Evolutionary conservation across 352 stramenopile genomes (phyloP).

Genomic region (Phytophthora melonis): DNA sequence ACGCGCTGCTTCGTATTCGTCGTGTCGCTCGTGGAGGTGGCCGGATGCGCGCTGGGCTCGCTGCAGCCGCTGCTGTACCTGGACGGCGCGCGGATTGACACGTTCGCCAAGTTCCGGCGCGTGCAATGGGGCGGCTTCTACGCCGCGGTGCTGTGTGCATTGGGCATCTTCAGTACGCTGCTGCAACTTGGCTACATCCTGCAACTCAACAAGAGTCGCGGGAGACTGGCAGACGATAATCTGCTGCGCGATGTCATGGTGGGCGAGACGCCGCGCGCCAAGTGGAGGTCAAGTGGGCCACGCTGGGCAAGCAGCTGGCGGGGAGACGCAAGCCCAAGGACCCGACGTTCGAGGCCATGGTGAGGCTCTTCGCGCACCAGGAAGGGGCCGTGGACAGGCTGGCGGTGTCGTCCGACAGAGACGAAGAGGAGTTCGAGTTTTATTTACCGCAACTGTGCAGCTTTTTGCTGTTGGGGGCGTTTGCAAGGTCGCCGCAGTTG

Average conservation of each 20-base stretch:
- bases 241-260: slow-evolving; percentile 75
- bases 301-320: slow-evolving; percentile 71
- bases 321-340: slow-evolving; percentile 64
- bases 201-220: slow-evolving; percentile 80
- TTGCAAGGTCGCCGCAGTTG: slow-evolving; percentile 71
- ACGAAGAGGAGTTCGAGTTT: slow-evolving; percentile 82
- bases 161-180: slow-evolving; percentile 60
- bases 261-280: slow-evolving; percentile 41
- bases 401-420: slow-evolving; percentile 56
- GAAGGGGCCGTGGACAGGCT: slow-evolving; percentile 71
- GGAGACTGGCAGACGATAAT: slow-evolving; percentile 64
- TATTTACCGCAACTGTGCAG: slow-evolving; percentile 88
- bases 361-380: slow-evolving; percentile 86
- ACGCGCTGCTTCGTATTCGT: slow-evolving; percentile 85
- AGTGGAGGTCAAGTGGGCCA: slow-evolving; percentile 85
- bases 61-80: slow-evolving; percentile 76
- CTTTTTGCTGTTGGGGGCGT: slow-evolving; percentile 80
- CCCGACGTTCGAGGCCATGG: slow-evolving; percentile 83
- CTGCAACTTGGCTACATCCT: slow-evolving; percentile 82
- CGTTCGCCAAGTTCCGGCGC: slow-evolving; percentile 57
- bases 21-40: slow-evolving; percentile 68
- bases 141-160: slow-evolving; percentile 56
- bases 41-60: slow-evolving; percentile 53
- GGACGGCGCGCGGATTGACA: slow-evolving; percentile 48
- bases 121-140: slow-evolving; percentile 64